A percentile compares a stretch with the other conserved stretches of the same genome.
These are phyloP conservation scores for Vigna hirtella DNA, from an alignment of 306 rosid genomes.

Conservation along the genomic window DNA sequence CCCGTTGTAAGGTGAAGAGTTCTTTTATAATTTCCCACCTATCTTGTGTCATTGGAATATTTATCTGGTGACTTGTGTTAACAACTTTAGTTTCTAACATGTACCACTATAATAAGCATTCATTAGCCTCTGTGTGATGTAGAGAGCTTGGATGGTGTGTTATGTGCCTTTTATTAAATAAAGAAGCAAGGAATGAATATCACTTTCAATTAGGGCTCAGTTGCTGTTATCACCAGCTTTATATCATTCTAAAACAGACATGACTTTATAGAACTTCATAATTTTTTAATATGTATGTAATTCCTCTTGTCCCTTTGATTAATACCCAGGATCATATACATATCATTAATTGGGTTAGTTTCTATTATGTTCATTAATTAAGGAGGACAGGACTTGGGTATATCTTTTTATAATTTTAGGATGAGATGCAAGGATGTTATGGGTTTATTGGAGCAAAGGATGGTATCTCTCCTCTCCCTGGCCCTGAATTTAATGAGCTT, in stretches of 20 bases:
- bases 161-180: no score
- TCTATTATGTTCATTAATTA: no score
- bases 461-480: no score
- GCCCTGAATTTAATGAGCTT: no score
- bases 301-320: background rate
- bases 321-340: background rate
- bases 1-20: conserved; percentile 85
- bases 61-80: conserved; percentile 3
- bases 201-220: background rate
- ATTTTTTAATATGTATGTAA: background rate
- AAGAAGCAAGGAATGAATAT: background rate
- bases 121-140: background rate
- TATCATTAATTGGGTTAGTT: background rate
- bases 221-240: background rate
- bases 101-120: background rate
- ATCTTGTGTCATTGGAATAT: conserved; percentile 21
- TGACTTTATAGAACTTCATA: conserved; percentile 14
- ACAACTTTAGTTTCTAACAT: conserved; percentile 30
- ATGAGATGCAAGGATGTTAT: no score
- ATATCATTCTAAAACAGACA: conserved; percentile 6
- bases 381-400: no score
- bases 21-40: conserved; percentile 4
- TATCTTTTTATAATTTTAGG: no score
- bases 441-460: no score
- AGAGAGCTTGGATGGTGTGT: no score